Evolutionary conservation across 2,329 filamentous ascomycete genomes (phyloP).

Genomic region (Mycosphaerella sp.): DNA sequence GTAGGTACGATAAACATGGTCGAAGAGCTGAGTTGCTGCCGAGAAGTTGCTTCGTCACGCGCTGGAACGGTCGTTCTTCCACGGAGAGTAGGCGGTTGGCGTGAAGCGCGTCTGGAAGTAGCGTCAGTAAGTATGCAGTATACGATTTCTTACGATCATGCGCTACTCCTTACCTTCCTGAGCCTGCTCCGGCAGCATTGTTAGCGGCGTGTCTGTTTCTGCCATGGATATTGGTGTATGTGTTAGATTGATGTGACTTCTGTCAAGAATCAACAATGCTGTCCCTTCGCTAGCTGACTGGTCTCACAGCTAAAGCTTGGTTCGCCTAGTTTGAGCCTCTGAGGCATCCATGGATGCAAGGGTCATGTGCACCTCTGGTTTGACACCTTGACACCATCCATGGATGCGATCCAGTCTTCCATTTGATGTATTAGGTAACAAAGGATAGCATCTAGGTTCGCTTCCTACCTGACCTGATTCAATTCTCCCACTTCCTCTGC

Average conservation of each 20-base stretch:
- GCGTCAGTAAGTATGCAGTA: background rate
- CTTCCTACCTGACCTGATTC: background rate
- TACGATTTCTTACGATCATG: background rate
- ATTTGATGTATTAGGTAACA: background rate
- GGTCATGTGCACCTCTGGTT: background rate
- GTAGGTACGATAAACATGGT: slow-evolving; percentile 46
- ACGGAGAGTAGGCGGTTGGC: slow-evolving; percentile 79
- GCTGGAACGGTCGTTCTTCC: slow-evolving; percentile 87
- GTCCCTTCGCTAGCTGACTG: background rate
- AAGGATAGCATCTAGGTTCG: background rate
- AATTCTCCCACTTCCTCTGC: background rate
- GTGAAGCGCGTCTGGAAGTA: slow-evolving; percentile 66
- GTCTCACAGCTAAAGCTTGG: background rate
- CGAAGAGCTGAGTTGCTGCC: slow-evolving; percentile 59
- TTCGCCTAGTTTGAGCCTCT: too few species aligned
- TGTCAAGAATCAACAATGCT: background rate
- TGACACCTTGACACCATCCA: background rate
- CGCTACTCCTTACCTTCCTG: slow-evolving; percentile 24
- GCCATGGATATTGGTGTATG: background rate
- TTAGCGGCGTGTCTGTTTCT: slow-evolving; percentile 10
- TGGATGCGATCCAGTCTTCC: too few species aligned
- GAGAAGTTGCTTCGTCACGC: slow-evolving; percentile 74
- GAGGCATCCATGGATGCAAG: too few species aligned
- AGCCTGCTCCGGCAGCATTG: slow-evolving; percentile 23
- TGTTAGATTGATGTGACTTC: background rate